Base-by-base conservation (phyloP, 2,329 filamentous ascomycete genomes). In the Diplodia sapinea region DNA sequence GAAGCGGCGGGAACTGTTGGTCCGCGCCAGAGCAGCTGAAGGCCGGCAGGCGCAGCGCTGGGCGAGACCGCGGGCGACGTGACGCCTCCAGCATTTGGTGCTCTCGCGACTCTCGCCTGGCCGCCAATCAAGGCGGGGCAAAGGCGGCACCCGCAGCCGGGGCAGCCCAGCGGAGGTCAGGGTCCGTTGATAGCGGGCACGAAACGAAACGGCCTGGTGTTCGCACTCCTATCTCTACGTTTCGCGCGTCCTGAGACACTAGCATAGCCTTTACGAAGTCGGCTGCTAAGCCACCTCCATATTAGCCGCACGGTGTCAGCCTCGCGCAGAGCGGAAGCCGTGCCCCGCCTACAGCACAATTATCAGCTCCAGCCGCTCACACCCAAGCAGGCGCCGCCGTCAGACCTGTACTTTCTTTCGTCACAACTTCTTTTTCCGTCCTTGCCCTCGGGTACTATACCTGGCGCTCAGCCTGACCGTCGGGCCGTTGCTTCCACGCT, bases 401-500 rank as follows among this genome's bases (percentile, higher is more conserved):
- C 43, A 63, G 40, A 59, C 64, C 64, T 59, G 54, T 47, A 66
- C 64, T 52, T 62, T 61, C 43, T 51, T 57, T 57, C 54, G 9
- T 59, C 43, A 52, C 49, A 12, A 54, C 56, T 38, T 51, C 23
- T 50, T 51, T 33, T 52, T 64, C 61, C 31, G 17, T 23, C 38
- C 50, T 61, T 51, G 29, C 29, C 49, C 56, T 67, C 52, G 49
- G 56, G 50, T 40, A 51, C 69, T 63, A 12, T 29, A 59, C 61
- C 50, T 65, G 26, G 52, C 38, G 12, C 17, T 15, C 47, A 47
- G 51, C 57, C 40, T 49, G 12, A n/a, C 54, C 33, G 54, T 51
- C 55, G 55, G 65, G 64, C 54, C 55, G 52, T 56, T 67, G 70
- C 70, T 70, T 68, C 67, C 68, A 23, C 43, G 38, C 69, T 38